Conservation (phyloP, 176 grass and related monocot species). For the Carex parvula region DNA sequence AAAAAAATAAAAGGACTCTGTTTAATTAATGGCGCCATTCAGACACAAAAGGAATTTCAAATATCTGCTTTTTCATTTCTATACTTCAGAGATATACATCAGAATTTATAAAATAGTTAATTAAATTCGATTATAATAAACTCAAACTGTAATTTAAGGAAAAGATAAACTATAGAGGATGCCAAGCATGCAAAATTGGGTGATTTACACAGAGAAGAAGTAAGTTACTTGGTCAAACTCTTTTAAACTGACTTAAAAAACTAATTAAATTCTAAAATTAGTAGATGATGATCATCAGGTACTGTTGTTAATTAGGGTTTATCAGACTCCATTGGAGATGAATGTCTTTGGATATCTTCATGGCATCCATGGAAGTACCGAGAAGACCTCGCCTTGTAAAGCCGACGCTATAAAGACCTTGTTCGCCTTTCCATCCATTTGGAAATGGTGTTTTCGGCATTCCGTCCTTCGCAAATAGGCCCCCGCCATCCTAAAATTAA, state of each 20-base stretch:
- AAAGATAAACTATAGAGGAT: constrained; percentile 2
- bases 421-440: constrained; percentile 65
- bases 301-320: background rate
- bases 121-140: constrained; percentile 5
- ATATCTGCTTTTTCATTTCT: constrained; percentile 25
- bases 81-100: constrained; percentile 18
- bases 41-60: constrained; percentile 13
- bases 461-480: constrained; percentile 60
- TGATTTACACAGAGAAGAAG: constrained; percentile 30
- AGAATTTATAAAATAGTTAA: background rate
- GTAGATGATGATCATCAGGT: background rate
- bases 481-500: constrained; percentile 42
- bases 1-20: background rate
- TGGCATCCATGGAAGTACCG: constrained; percentile 66
- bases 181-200: constrained; percentile 40
- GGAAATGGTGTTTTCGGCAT: constrained; percentile 54
- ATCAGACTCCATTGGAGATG: constrained; percentile 42
- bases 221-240: constrained; percentile 1
- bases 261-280: constrained; percentile 15
- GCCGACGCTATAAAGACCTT: constrained; percentile 77
- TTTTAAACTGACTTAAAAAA: background rate
- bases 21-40: background rate
- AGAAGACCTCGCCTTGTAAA: constrained; percentile 77
- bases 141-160: background rate
- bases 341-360: constrained; percentile 65